phyloP scores from a whole-genome alignment of 176 grass and related monocot species.

The Musa troglodytarum region DNA sequence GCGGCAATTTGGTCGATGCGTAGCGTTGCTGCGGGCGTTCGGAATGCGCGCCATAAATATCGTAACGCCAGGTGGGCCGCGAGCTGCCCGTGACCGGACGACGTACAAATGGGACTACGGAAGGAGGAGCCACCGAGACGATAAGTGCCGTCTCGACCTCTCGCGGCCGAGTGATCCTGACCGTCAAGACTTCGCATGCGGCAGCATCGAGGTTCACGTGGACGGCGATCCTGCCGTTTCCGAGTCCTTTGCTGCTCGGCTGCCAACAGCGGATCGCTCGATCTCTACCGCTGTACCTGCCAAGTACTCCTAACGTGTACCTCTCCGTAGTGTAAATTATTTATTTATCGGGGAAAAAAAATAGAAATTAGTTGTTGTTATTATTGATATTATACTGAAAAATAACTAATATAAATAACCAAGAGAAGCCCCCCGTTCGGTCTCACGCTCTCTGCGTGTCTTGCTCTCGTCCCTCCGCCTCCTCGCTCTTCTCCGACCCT shows the following conservation, averaged over 20 bases:
- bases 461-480: neutral
- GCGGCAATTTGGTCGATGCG: too few relatives aligned
- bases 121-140: neutral
- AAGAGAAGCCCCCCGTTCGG: neutral
- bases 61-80: neutral
- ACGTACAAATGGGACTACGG: conserved; percentile 12
- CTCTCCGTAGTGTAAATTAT: neutral
- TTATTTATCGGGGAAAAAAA: neutral
- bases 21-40: too few relatives aligned
- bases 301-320: neutral
- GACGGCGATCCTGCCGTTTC: neutral
- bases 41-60: neutral
- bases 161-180: neutral
- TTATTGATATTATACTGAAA: neutral
- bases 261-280: neutral
- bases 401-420: neutral
- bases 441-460: neutral
- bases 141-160: neutral
- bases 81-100: neutral
- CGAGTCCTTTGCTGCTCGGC: neutral
- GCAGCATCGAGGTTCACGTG: neutral
- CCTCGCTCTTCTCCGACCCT: neutral
- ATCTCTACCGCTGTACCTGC: neutral
- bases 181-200: too few relatives aligned
- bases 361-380: neutral